Evolutionary conservation across 2,329 filamentous ascomycete genomes (phyloP), one percentile per base, ranked within the genome.

Genomic region (Chaetomiaceae sp.): DNA sequence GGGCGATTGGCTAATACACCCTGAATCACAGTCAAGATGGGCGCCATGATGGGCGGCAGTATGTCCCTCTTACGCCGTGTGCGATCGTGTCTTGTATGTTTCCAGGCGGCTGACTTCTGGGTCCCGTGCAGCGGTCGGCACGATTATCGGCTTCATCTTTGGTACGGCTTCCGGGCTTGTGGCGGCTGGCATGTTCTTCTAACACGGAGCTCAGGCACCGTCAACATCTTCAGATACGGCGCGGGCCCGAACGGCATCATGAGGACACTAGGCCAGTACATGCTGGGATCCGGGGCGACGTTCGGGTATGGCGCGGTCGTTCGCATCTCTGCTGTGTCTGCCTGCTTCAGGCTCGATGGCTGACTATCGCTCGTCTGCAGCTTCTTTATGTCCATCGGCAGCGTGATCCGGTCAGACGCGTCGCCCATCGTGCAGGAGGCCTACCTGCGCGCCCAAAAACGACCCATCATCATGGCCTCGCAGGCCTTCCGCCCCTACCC

Each of bases 371-470:
- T 17, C n/a, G 34, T 33, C 10, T 45, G 17, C 54, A 83, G 79
- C 19, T 96, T 97, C 72, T 98, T 98, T 77, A 98, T 98, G 93
- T 91, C 88, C 48, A 95, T 98, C 58, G 93, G 93, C 58, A 95
- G 88, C 59, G 90, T 95, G 36, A 96, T 98, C 61, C 86, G 93
- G 63, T 90, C 88, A 50, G 93, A 98, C 59, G 82, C 87, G 55
- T 87, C 88, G 35, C 82, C 85, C 30, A 83, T 86, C 59, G 74
- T 84, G 49, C 76, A 81, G 56, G 79, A 89, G 63, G 80, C 86
- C 48, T 95, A 91, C 70, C 78, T 81, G 57, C 79, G 80, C 64
- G 82, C 86, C 41, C 81, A 84, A 57, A 75, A 84, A 59, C 78
- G 80, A 53, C 88, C 90, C 19, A 81, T 91, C 60, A 80, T 95